A percentile compares a stretch with the other conserved stretches of the same genome.
These are phyloP conservation scores for Paramecium pentaurelia DNA, from an alignment of 73 alveolate species.

Conservation along the genomic window DNA sequence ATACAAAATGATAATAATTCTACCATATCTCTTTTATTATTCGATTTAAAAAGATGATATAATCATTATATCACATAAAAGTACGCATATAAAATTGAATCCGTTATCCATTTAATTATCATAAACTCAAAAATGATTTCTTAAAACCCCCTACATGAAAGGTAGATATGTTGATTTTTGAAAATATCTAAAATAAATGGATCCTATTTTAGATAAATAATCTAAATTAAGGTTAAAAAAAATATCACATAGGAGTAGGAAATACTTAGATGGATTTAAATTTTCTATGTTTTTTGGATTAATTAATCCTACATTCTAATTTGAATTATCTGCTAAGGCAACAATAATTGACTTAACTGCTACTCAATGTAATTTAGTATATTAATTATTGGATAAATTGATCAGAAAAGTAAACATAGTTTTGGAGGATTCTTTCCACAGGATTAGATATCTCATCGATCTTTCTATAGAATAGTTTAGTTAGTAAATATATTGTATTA, in stretches of 20 bases:
- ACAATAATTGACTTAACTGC: constrained; percentile 99
- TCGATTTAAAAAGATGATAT: constrained; percentile 99
- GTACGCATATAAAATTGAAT: constrained; percentile 75
- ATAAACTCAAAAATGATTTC: constrained; percentile 83
- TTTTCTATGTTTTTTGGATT: constrained; percentile 98
- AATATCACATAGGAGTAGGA: constrained; percentile 90
- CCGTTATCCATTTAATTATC: constrained; percentile 76
- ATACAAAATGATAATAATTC: constrained; percentile 99
- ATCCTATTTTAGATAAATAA: constrained; percentile 95
- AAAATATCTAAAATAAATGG: constrained; percentile 99
- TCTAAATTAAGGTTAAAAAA: constrained; percentile 90
- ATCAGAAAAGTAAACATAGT: constrained; percentile 93
- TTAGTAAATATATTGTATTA: constrained; percentile 95
- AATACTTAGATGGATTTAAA: constrained; percentile 94
- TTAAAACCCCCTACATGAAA: constrained; percentile 67
- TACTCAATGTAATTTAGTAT: constrained; percentile 98
- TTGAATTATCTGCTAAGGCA: constrained; percentile 99
- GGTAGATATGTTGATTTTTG: constrained; percentile 96
- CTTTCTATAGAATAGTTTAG: too few relatives aligned
- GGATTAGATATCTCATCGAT: too few relatives aligned
- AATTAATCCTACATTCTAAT: constrained; percentile 99
- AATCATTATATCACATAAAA: constrained; percentile 92
- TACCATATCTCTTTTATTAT: constrained; percentile 95
- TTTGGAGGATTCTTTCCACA: constrained; percentile 97
- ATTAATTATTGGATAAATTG: constrained; percentile 83